phyloP scores from a whole-genome alignment of 495 filamentous ascomycete genomes.

The Podospora tetraspora region DNA sequence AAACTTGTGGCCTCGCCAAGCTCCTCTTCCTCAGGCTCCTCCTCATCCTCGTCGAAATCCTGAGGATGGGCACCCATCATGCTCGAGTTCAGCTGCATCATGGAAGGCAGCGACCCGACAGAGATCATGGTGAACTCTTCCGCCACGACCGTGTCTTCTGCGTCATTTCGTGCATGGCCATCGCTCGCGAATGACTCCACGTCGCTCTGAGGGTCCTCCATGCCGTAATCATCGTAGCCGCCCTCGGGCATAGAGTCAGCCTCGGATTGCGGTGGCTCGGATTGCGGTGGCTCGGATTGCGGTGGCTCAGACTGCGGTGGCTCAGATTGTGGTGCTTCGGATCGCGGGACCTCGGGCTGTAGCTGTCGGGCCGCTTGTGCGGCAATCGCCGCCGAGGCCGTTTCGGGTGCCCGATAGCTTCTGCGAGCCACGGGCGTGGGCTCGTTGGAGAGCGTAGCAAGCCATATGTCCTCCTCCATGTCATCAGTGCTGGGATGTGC shows the following conservation, averaged over 20 bases:
- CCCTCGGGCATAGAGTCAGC: slow-evolving; percentile 4
- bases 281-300: slow-evolving; percentile 9
- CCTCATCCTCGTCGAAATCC: slow-evolving; percentile 24
- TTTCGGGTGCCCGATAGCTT: slow-evolving; percentile 1
- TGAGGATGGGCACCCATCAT: slow-evolving; percentile 11
- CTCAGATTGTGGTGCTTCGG: not conserved
- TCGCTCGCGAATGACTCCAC: slow-evolving; percentile 18
- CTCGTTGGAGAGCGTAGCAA: slow-evolving; percentile 25
- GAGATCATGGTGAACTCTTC: slow-evolving; percentile 50
- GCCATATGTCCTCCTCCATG: slow-evolving; percentile 34
- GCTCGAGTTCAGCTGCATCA: slow-evolving; percentile 18
- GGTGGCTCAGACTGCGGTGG: not conserved
- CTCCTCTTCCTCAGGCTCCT: slow-evolving; percentile 31
- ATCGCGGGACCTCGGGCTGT: not conserved
- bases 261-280: slow-evolving; percentile 12
- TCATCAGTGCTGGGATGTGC: not conserved
- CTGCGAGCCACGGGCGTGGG: slow-evolving; percentile 21
- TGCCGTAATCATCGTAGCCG: slow-evolving; percentile 16
- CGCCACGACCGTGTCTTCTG: slow-evolving; percentile 39
- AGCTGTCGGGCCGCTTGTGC: not conserved
- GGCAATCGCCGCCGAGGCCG: not conserved
- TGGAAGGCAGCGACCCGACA: slow-evolving; percentile 39
- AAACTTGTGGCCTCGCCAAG: slow-evolving; percentile 40
- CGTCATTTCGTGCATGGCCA: slow-evolving; percentile 1
- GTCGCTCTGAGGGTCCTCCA: slow-evolving; percentile 27